These are phyloP conservation scores for Picea glauca DNA, from an alignment of 75 land plant species.

Conservation along the genomic window DNA sequence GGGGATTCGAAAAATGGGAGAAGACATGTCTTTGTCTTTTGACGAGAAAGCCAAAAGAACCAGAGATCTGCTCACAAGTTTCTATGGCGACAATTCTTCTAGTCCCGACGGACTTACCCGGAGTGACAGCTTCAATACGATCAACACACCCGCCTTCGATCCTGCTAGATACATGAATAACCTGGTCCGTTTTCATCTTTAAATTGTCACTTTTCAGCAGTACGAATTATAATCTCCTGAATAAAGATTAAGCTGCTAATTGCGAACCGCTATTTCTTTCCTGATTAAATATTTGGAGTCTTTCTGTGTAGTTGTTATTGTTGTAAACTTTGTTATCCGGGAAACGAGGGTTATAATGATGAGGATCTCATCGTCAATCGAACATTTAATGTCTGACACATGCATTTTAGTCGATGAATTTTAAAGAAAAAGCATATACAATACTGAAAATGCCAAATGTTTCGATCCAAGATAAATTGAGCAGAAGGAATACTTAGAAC, in stretches of 20 bases:
- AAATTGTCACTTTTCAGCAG: neutral
- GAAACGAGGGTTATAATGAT: neutral
- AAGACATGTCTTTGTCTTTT: slow-evolving; percentile 17
- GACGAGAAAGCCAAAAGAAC: slow-evolving; percentile 85
- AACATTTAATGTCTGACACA: neutral
- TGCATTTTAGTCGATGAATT: neutral
- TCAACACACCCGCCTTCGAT: slow-evolving; percentile 79
- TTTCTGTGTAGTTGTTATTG: no score
- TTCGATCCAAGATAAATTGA: neutral
- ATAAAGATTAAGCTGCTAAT: no score
- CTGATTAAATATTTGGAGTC: no score
- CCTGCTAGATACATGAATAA: slow-evolving; percentile 78
- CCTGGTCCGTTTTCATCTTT: slow-evolving; percentile 38
- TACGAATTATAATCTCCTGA: no score
- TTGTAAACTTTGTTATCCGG: no score
- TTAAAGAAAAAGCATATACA: neutral
- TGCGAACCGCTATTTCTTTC: no score
- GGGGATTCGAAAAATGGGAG: neutral
- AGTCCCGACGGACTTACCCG: slow-evolving; percentile 8
- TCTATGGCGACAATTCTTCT: slow-evolving; percentile 62
- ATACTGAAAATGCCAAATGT: neutral
- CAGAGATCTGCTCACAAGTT: slow-evolving; percentile 90
- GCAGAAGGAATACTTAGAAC: neutral
- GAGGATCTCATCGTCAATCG: neutral
- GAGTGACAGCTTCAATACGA: slow-evolving; percentile 49